phyloP scores from a whole-genome alignment of 176 grass and related monocot genomes.

The Rhipidocladum racemiflorum region DNA sequence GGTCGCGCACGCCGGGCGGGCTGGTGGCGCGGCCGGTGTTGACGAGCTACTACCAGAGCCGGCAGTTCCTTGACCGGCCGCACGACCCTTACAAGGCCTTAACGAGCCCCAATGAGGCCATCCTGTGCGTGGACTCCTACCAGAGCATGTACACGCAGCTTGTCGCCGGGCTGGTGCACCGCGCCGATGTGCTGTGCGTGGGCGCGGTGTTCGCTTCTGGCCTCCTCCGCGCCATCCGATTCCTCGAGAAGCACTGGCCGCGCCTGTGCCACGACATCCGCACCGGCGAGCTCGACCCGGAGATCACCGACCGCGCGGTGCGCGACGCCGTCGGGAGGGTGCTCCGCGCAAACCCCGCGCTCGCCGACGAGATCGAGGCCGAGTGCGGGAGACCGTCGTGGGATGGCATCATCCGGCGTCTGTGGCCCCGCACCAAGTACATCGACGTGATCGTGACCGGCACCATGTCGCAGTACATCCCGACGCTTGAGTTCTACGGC shows the following conservation, averaged over 20 bases:
- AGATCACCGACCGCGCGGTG: slow-evolving; percentile 67
- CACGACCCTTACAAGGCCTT: slow-evolving; percentile 74
- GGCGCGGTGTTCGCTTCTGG: slow-evolving; percentile 93
- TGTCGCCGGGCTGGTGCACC: slow-evolving; percentile 80
- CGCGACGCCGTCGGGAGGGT: slow-evolving; percentile 58
- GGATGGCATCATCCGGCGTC: slow-evolving; percentile 73
- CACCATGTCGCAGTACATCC: slow-evolving; percentile 98
- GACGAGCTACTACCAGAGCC: slow-evolving; percentile 91
- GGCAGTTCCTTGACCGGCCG: slow-evolving; percentile 73
- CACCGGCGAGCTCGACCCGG: slow-evolving; percentile 56
- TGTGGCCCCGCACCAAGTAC: slow-evolving; percentile 95
- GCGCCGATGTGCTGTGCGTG: slow-evolving; percentile 74
- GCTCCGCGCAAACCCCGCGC: slow-evolving; percentile 53
- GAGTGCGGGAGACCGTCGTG: slow-evolving; percentile 66
- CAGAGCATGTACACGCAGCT: slow-evolving; percentile 99
- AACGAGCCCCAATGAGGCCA: slow-evolving; percentile 87
- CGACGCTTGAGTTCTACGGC: slow-evolving; percentile 84
- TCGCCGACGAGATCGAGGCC: slow-evolving; percentile 61
- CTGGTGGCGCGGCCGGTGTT: slow-evolving; percentile 78
- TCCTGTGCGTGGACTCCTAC: slow-evolving; percentile 86
- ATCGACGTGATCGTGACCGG: slow-evolving; percentile 96
- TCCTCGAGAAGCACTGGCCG: slow-evolving; percentile 88
- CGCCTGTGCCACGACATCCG: slow-evolving; percentile 78
- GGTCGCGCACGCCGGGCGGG: slow-evolving; percentile 78
- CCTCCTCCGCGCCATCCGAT: slow-evolving; percentile 83